Conservation (phyloP, 2,329 filamentous ascomycete genomes). For the Ceratocystiopsis brevicomis region DNA sequence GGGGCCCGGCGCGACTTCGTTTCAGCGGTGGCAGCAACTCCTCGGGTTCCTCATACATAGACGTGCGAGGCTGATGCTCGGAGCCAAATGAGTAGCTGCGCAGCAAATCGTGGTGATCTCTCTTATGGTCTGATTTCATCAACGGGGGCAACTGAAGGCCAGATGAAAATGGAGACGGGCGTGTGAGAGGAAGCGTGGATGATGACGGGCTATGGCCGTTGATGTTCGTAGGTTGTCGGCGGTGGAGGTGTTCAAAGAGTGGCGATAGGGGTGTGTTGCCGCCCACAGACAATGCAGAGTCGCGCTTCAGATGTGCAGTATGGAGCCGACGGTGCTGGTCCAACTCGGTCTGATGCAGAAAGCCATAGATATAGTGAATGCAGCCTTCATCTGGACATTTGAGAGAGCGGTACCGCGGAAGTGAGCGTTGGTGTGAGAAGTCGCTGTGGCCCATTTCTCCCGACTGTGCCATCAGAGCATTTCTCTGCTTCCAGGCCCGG, state of each 20-base stretch:
- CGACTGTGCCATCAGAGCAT: conserved; percentile 18
- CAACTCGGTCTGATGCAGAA: conserved; percentile 29
- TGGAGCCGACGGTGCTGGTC: conserved; percentile 31
- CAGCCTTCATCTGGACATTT: conserved; percentile 38
- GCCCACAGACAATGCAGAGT: conserved; percentile 25
- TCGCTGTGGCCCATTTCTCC: conserved; percentile 12
- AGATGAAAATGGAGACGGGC: no score
- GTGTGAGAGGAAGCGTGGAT: conserved; percentile 15
- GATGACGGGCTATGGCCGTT: conserved; percentile 17
- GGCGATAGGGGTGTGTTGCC: conserved; percentile 4
- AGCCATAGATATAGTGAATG: conserved; percentile 39
- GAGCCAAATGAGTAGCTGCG: conserved; percentile 22
- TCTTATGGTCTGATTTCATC: conserved; percentile 15
- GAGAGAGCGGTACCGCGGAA: conserved; percentile 10
- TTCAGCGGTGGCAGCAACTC: conserved; percentile 36
- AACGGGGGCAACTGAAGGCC: conserved; percentile 18
- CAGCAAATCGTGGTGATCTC: conserved; percentile 21
- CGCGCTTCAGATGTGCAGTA: conserved; percentile 21
- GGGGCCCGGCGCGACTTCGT: conserved; percentile 30
- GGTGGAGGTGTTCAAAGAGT: no score
- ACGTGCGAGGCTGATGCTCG: conserved; percentile 20
- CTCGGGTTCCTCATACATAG: conserved; percentile 29
- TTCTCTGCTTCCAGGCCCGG: conserved; percentile 21
- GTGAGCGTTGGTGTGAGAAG: background rate
- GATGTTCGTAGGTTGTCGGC: no score